Percentiles rank a stretch among this genome's conserved stretches.
These are phyloP conservation scores for Amauroascus niger DNA, from an alignment of 2,329 filamentous ascomycete genomes.

Conservation along the genomic window DNA sequence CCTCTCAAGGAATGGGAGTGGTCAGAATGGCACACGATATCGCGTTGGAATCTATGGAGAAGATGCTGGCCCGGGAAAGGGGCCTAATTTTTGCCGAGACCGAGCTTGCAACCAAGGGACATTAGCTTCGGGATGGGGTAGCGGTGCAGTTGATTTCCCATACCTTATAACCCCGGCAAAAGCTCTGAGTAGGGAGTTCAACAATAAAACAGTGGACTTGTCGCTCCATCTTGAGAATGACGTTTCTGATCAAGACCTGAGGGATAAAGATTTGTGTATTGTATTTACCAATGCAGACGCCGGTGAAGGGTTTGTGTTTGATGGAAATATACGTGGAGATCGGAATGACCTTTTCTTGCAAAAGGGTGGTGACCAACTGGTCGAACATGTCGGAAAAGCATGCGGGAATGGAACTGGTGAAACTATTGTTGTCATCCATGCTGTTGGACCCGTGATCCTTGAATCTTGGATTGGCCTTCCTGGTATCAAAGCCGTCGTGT, in stretches of 20 bases:
- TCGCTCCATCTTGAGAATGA: slow-evolving; percentile 45
- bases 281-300: slow-evolving; percentile 43
- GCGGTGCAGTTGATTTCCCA: slow-evolving; percentile 61
- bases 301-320: slow-evolving; percentile 43
- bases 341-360: slow-evolving; percentile 55
- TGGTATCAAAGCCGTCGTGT: slow-evolving; percentile 55
- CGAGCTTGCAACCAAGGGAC: slow-evolving; percentile 58
- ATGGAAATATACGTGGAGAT: slow-evolving; percentile 49
- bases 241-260: slow-evolving; percentile 34
- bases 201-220: slow-evolving; percentile 39
- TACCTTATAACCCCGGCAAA: slow-evolving; percentile 39
- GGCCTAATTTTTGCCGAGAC: slow-evolving; percentile 48
- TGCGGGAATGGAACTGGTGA: slow-evolving; percentile 55
- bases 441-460: slow-evolving; percentile 60
- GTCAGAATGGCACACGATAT: slow-evolving; percentile 44
- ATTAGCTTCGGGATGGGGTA: slow-evolving; percentile 65
- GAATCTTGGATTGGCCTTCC: slow-evolving; percentile 53
- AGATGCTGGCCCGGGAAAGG: slow-evolving; percentile 41
- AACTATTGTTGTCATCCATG: slow-evolving; percentile 77
- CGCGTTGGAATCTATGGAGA: slow-evolving; percentile 44
- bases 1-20: slow-evolving; percentile 21
- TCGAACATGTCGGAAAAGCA: slow-evolving; percentile 57
- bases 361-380: slow-evolving; percentile 62
- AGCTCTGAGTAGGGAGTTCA: slow-evolving; percentile 28
- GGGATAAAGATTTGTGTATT: slow-evolving; percentile 34